Conservation (phyloP, 805 yeast species). For the Scheffersomyces ergatensis region DNA sequence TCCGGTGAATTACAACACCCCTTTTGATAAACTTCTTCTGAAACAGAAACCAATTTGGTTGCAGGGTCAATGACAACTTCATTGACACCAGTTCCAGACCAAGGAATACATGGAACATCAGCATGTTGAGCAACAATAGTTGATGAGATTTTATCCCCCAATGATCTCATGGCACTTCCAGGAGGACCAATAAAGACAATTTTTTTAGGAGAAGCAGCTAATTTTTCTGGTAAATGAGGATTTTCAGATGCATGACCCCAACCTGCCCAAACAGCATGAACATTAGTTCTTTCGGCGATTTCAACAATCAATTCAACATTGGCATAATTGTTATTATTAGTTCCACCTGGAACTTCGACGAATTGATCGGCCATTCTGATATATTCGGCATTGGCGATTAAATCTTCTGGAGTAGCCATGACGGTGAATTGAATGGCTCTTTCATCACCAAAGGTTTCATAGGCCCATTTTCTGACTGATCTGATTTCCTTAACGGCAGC, state of each 20-base stretch:
- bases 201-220: conserved; percentile 89
- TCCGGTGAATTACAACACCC: conserved; percentile 88
- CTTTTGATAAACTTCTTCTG: conserved; percentile 75
- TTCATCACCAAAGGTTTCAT: conserved; percentile 97
- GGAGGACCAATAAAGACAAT: conserved; percentile 98
- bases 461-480: conserved; percentile 97
- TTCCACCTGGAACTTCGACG: conserved; percentile 98
- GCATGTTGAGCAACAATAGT: conserved; percentile 99
- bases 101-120: conserved; percentile 96
- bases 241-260: conserved; percentile 99
- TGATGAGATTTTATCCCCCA: conserved; percentile 97
- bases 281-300: conserved; percentile 93
- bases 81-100: conserved; percentile 98
- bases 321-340: conserved; percentile 97
- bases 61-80: conserved; percentile 66
- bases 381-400: conserved; percentile 95
- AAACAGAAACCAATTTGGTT: conserved; percentile 84
- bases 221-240: conserved; percentile 87
- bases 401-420: conserved; percentile 99
- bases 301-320: conserved; percentile 97
- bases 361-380: conserved; percentile 99
- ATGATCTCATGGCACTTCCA: conserved; percentile 98
- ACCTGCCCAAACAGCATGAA: conserved; percentile 99
- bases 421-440: conserved; percentile 90
- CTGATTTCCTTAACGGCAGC: conserved; percentile 99